Evolutionary conservation across 768 basidiomycete species (phyloP).

Genomic region (Boletus rufocinnamomeus): DNA sequence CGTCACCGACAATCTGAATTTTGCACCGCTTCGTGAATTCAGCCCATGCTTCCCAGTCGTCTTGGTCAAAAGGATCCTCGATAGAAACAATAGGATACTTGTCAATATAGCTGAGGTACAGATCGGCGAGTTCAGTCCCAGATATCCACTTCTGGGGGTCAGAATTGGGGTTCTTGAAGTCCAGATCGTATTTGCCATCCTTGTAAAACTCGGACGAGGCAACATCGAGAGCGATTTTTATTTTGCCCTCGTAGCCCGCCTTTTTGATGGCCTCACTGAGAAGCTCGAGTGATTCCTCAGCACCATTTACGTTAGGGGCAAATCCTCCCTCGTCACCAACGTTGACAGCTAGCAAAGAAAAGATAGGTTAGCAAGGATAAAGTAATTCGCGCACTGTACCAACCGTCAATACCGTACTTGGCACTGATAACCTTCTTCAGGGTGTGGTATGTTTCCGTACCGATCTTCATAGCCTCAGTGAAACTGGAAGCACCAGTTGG

Average conservation of each 20-base stretch:
- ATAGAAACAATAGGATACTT: conserved; percentile 96
- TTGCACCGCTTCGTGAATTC: conserved; percentile 80
- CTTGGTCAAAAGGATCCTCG: conserved; percentile 99
- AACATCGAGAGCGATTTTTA: conserved; percentile 98
- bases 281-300: conserved; percentile 96
- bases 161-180: conserved; percentile 99
- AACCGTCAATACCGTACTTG: conserved; percentile 99
- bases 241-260: conserved; percentile 97
- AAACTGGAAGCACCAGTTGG: conserved; percentile 91
- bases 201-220: conserved; percentile 99
- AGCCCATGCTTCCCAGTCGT: conserved; percentile 98
- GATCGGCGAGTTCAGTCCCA: conserved; percentile 87
- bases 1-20: conserved; percentile 94
- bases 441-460: conserved; percentile 96
- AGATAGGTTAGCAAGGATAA: not conserved
- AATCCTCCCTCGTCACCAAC: conserved; percentile 99
- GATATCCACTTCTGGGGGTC: conserved; percentile 96
- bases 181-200: conserved; percentile 98
- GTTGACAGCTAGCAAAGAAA: conserved; percentile 73
- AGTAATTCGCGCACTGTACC: conserved; percentile 26
- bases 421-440: conserved; percentile 99
- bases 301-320: conserved; percentile 95
- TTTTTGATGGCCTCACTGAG: conserved; percentile 95
- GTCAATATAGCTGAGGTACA: conserved; percentile 83
- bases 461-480: conserved; percentile 98